Conservation (phyloP, 768 basidiomycete species). For the Mrakia hoshinonis region DNA sequence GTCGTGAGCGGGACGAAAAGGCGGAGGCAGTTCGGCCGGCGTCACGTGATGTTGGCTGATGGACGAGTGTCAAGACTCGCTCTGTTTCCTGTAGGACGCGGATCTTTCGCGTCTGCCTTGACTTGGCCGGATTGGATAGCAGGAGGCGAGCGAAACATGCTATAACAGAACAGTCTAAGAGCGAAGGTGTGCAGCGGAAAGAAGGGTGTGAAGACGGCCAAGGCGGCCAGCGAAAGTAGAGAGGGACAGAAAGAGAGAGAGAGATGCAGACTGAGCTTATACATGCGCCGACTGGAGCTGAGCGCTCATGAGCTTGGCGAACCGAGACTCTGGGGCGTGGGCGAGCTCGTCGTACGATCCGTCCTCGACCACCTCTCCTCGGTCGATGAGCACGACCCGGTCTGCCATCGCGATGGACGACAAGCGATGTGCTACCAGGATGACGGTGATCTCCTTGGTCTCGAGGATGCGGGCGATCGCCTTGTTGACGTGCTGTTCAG, state of each 20-base stretch:
- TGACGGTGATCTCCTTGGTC: conserved; percentile 24
- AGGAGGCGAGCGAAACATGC: no score
- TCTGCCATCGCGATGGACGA: conserved; percentile 28
- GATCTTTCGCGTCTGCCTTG: no score
- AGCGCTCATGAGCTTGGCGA: conserved; percentile 23
- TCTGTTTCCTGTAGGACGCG: not conserved
- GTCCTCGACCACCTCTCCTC: conserved; percentile 26
- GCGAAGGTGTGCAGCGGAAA: not conserved
- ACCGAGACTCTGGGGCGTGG: conserved; percentile 14
- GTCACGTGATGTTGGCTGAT: no score
- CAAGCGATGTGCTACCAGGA: conserved; percentile 28
- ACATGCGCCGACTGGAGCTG: conserved; percentile 8
- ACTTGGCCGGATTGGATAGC: not conserved
- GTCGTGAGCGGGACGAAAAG: no score
- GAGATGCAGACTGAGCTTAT: not conserved
- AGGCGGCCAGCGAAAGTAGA: no score
- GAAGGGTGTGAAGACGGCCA: no score
- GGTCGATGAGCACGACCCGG: conserved; percentile 26
- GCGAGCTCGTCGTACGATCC: conserved; percentile 27
- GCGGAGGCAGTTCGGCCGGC: no score
- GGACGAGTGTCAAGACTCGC: no score
- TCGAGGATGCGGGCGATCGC: conserved; percentile 29
- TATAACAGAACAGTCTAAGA: not conserved
- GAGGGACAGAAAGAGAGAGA: not conserved
- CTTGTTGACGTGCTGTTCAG: conserved; percentile 28